Evolutionary conservation across 306 rosid species (phyloP), one percentile per base, ranked within the genome.

Genomic region (Myrica gale): DNA sequence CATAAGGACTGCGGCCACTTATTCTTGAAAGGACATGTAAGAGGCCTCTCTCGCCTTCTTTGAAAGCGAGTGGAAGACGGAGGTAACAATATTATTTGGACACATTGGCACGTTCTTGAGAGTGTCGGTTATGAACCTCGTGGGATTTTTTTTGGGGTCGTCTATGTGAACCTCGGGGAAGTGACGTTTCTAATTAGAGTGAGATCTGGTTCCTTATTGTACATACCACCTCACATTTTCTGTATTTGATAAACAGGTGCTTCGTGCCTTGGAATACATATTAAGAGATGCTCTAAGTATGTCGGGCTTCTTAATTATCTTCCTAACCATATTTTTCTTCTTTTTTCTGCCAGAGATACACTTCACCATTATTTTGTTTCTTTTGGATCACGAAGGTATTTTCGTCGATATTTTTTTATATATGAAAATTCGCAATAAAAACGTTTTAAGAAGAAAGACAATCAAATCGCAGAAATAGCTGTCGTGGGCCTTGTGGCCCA

Each of bases 1-100:
- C 5, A 21, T 21, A 57, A 20, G 37, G 37, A 32, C 37, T 32
- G 37, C 3, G 37, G 37, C 37, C 37, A 32, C 37, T 32, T 32
- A 32, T 72, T 67, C 77, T 71, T 81, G 39, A 81, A 78, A 76
- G 51, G 77, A 80, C 80, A 60, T 6, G 73, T 37, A 60, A 37
- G 70, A 10, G 15, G 5, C 45, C 51, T 5, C 17, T 6, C 37
- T 32, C 2, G 47, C 77, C 80, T n/a, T 41, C 20, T 42, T 54
- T 15, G 23, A 78, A 65, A 57, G 37, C 1, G 74, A 58, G 62
- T 51, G 76, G 12, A 43, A 55, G 7, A 51, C 51, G 52, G 68
- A 52, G 3, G 45, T 16, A 37, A 15, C 12, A 42, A 15, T 7
- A 11, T 48, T 45, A 19, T 21, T 21, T 11, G 9, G 44, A 57